Percentiles rank a stretch among this genome's conserved stretches.
Evolutionary conservation across 2,329 filamentous ascomycete species (phyloP).

Genomic region (Cryphonectria parasitica): DNA sequence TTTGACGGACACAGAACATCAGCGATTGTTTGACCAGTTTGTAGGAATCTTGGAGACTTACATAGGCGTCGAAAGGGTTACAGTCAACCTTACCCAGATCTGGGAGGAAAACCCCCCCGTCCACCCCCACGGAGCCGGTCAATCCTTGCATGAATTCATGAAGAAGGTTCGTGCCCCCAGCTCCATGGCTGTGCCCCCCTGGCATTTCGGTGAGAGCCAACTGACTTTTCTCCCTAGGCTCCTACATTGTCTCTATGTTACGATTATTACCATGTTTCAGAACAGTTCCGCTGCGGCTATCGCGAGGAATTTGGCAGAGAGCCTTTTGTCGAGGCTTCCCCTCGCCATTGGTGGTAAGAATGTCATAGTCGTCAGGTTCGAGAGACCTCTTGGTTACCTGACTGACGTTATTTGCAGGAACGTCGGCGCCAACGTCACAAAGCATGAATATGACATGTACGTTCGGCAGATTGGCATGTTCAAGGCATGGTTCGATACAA

Average conservation of each 20-base stretch:
- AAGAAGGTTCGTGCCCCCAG: slow-evolving; percentile 6
- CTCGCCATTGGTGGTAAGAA: slow-evolving; percentile 19
- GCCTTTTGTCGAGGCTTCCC: slow-evolving; percentile 22
- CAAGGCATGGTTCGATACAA: slow-evolving; percentile 24
- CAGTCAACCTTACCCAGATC: slow-evolving; percentile 15
- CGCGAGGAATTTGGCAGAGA: slow-evolving; percentile 11
- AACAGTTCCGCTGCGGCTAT: slow-evolving; percentile 21
- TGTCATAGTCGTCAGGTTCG: not conserved
- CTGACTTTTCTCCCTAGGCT: slow-evolving; percentile 14
- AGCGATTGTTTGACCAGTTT: slow-evolving; percentile 20
- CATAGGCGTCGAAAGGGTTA: not conserved
- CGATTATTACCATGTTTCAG: slow-evolving; percentile 17
- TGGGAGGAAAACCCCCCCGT: slow-evolving; percentile 20
- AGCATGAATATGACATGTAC: slow-evolving; percentile 19
- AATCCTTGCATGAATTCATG: slow-evolving; percentile 22
- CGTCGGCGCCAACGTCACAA: slow-evolving; percentile 18
- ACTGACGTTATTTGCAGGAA: slow-evolving; percentile 9
- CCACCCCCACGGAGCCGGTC: not conserved
- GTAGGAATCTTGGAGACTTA: slow-evolving; percentile 19
- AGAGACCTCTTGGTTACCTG: not conserved
- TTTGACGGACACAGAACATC: slow-evolving; percentile 13
- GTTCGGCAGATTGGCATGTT: slow-evolving; percentile 16
- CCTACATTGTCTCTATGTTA: slow-evolving; percentile 24
- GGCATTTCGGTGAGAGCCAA: too few relatives aligned
- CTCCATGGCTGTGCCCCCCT: not conserved